phyloP scores from a whole-genome alignment of 306 rosid species.

The Psophocarpus tetragonolobus region DNA sequence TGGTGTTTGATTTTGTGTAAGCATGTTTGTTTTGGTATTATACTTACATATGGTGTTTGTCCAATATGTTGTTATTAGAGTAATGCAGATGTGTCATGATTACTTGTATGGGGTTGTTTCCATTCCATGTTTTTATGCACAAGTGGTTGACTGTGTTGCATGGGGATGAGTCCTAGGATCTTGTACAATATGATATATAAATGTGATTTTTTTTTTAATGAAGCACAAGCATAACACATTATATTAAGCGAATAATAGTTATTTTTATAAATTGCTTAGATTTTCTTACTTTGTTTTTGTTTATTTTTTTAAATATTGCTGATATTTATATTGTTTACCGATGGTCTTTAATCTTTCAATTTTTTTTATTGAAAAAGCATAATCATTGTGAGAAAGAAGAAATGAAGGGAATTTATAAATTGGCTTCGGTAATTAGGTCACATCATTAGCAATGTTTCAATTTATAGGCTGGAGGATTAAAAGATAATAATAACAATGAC shows the following conservation, averaged over 20 bases:
- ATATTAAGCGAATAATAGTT: neutral
- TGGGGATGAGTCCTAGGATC: neutral
- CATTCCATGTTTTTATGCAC: neutral
- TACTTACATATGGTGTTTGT: neutral
- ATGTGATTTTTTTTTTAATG: neutral
- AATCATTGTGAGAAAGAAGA: neutral
- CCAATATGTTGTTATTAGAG: conserved; percentile 14
- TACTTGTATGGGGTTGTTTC: conserved; percentile 19
- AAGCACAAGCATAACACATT: neutral
- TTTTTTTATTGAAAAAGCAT: neutral
- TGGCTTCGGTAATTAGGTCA: neutral
- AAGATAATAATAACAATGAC: neutral
- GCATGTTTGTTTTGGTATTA: neutral
- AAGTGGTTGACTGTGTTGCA: conserved; percentile 16
- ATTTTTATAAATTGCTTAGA: neutral
- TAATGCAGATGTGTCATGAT: conserved; percentile 18
- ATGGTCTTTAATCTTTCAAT: neutral
- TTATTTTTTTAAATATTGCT: neutral
- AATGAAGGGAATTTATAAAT: neutral
- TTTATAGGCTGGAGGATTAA: neutral
- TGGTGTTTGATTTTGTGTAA: neutral
- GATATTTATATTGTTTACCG: neutral
- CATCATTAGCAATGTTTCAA: neutral
- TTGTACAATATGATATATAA: neutral
- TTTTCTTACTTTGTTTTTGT: neutral